These are phyloP conservation scores for Neocucurbitaria cava DNA, from an alignment of 2,329 filamentous ascomycete genomes.

Conservation along the genomic window DNA sequence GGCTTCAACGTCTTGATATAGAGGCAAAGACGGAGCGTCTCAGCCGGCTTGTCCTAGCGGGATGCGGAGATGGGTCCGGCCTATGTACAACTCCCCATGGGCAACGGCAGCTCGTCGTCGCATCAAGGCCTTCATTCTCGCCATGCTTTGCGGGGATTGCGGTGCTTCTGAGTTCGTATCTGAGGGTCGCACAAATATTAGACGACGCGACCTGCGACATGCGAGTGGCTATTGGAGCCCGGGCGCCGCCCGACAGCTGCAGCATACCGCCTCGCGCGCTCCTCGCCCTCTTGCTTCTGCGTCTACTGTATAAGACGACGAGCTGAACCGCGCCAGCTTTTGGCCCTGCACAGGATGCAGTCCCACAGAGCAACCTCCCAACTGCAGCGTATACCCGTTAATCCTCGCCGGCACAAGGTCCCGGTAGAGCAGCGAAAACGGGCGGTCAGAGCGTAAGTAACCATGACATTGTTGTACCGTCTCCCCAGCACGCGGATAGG, in stretches of 20 bases:
- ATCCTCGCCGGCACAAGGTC: constrained; percentile 33
- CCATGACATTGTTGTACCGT: too few relatives aligned
- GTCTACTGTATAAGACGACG: neutral
- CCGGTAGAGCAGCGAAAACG: constrained; percentile 29
- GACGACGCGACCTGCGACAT: neutral
- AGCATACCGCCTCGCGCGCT: neutral
- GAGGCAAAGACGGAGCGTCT: neutral
- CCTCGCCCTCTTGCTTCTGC: constrained; percentile 1
- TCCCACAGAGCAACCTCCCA: constrained; percentile 12
- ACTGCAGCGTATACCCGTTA: constrained; percentile 28
- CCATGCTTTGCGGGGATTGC: neutral
- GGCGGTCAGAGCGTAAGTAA: constrained; percentile 31
- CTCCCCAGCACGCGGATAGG: neutral
- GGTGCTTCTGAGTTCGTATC: neutral
- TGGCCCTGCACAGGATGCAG: constrained; percentile 17
- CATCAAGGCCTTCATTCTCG: neutral
- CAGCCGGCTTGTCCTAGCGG: neutral
- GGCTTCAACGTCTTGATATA: constrained; percentile 5
- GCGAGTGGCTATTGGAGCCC: neutral
- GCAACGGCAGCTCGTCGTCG: neutral
- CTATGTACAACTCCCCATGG: neutral
- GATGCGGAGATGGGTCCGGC: neutral
- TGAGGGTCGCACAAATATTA: neutral
- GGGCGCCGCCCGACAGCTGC: neutral
- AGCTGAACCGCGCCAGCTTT: constrained; percentile 8